Evolutionary conservation across 371 early-diverging fungal genomes (phyloP).

Genomic region (Mucor mucedo): DNA sequence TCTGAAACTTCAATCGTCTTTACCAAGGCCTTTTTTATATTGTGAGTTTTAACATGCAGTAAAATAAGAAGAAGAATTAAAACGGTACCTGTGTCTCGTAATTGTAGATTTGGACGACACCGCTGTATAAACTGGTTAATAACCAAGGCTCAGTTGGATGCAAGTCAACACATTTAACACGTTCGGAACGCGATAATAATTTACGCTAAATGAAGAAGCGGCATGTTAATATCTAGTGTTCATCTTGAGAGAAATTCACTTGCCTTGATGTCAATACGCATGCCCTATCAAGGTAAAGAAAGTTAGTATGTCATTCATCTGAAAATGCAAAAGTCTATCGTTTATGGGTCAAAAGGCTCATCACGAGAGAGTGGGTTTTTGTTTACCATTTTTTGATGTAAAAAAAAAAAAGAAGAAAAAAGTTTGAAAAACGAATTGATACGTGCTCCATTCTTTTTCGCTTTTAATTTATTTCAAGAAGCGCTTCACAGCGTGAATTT

Average conservation of each 20-base stretch:
- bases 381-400: background rate
- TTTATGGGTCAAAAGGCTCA: too few species aligned
- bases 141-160: slow-evolving; percentile 99
- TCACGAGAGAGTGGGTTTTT: too few species aligned
- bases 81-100: slow-evolving; percentile 92
- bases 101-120: slow-evolving; percentile 98
- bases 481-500: background rate
- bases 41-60: slow-evolving; percentile 1
- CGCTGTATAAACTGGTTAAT: slow-evolving; percentile 96
- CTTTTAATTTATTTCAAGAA: background rate
- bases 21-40: slow-evolving; percentile 72
- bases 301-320: background rate
- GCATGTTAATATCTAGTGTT: background rate
- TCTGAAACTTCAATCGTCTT: slow-evolving; percentile 97
- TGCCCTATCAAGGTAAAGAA: slow-evolving; percentile 47
- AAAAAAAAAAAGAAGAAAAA: background rate
- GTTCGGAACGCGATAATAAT: slow-evolving; percentile 87
- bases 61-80: slow-evolving; percentile 3
- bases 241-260: background rate
- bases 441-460: slow-evolving; percentile 2
- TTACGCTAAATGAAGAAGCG: slow-evolving; percentile 54
- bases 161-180: slow-evolving; percentile 98
- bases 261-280: slow-evolving; percentile 73
- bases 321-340: background rate
- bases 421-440: background rate